phyloP scores from a whole-genome alignment of 331 rosid species.

The Malus hybrid region DNA sequence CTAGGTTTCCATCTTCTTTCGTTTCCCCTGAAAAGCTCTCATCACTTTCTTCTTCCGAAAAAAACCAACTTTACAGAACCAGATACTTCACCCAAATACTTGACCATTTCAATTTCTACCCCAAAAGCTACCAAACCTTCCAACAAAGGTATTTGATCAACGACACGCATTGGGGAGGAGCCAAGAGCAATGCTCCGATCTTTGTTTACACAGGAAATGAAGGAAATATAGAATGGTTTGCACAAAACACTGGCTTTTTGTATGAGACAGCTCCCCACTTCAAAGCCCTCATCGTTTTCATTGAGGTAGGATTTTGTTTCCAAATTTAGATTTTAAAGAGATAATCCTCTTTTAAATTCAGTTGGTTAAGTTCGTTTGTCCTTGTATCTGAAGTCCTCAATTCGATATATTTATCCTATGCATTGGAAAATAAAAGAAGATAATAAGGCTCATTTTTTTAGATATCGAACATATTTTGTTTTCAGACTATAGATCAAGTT shows the following conservation, averaged over 20 bases:
- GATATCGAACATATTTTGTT: no score
- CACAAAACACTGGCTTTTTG: constrained; percentile 76
- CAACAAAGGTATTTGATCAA: constrained; percentile 86
- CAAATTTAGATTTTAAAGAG: neutral
- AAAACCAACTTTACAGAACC: constrained; percentile 33
- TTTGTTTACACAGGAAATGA: constrained; percentile 92
- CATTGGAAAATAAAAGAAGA: no score
- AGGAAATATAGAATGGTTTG: constrained; percentile 76
- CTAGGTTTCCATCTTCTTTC: constrained; percentile 45
- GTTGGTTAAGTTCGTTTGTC: no score
- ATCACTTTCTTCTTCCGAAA: neutral
- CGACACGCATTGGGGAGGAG: constrained; percentile 77
- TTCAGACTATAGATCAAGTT: no score
- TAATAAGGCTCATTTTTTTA: no score
- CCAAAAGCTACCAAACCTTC: constrained; percentile 53
- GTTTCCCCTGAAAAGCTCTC: constrained; percentile 20
- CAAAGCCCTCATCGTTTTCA: constrained; percentile 68
- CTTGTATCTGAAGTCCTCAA: no score
- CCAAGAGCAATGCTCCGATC: constrained; percentile 58
- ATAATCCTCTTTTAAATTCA: no score
- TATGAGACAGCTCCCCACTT: constrained; percentile 62
- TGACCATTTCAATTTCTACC: constrained; percentile 76
- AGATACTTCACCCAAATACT: constrained; percentile 71
- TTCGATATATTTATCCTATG: no score
- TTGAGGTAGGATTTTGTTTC: constrained; percentile 46